Evolutionary conservation across 2,329 filamentous ascomycete genomes (phyloP).

Genomic region (Biscogniauxia mediterranea): DNA sequence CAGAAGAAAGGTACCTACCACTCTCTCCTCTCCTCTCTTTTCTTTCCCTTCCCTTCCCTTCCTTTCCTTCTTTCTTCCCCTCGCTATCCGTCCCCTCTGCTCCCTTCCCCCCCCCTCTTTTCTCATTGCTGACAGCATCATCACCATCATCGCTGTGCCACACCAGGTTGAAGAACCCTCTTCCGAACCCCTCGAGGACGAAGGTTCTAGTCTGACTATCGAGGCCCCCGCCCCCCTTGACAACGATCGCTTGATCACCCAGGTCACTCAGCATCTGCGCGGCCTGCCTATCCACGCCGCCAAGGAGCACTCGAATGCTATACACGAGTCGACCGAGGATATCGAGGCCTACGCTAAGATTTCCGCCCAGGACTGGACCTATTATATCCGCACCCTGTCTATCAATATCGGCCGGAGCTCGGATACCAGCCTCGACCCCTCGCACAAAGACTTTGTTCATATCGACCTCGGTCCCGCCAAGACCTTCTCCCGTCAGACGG

Average conservation of each 20-base stretch:
- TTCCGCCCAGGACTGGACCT: constrained; percentile 79
- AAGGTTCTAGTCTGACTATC: constrained; percentile 42
- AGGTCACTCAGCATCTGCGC: constrained; percentile 52
- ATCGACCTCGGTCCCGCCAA: constrained; percentile 88
- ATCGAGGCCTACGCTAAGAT: constrained; percentile 80
- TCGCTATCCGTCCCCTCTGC: not conserved
- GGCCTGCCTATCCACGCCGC: constrained; percentile 55
- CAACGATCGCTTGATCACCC: constrained; percentile 55
- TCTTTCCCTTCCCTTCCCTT: constrained; percentile 9
- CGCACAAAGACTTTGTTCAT: constrained; percentile 60
- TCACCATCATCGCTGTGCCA: constrained; percentile 12
- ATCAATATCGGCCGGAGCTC: constrained; percentile 74
- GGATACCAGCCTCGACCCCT: constrained; percentile 48
- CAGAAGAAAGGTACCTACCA: constrained; percentile 53
- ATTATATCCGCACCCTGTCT: constrained; percentile 72
- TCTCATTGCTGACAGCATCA: too few relatives aligned
- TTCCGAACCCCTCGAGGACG: constrained; percentile 45
- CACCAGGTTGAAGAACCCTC: constrained; percentile 41
- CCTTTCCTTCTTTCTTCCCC: not conserved
- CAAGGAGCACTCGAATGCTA: constrained; percentile 61
- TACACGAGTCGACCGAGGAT: constrained; percentile 60
- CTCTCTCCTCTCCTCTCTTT: constrained; percentile 4
- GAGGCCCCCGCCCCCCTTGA: constrained; percentile 44
- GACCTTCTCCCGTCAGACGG: constrained; percentile 75
- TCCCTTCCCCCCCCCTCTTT: not conserved